Conservation (phyloP, 805 yeast species). For the Yamadazyma nakazawae region DNA sequence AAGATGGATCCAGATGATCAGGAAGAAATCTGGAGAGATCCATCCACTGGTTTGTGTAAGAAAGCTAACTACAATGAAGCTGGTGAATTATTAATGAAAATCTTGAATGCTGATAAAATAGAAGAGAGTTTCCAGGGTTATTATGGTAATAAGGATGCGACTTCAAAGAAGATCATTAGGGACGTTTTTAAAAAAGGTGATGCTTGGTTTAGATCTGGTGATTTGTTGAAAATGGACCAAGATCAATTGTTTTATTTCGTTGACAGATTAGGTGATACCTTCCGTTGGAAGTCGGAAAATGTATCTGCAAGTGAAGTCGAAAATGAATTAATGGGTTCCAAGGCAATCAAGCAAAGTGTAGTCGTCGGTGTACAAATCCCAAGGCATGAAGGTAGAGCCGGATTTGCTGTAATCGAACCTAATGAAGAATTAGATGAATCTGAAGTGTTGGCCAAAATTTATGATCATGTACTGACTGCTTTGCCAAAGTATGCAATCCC, state of each 20-base stretch:
- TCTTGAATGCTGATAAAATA: constrained; percentile 60
- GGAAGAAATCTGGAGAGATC: constrained; percentile 64
- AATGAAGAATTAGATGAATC: constrained; percentile 29
- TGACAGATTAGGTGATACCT: constrained; percentile 92
- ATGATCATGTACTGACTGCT: constrained; percentile 28
- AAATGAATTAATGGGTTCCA: constrained; percentile 55
- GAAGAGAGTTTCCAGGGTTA: constrained; percentile 86
- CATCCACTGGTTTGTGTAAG: constrained; percentile 58
- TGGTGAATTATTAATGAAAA: constrained; percentile 83
- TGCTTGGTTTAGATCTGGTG: constrained; percentile 90
- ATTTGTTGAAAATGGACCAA: constrained; percentile 65
- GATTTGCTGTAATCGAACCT: constrained; percentile 75
- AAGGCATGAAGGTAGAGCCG: constrained; percentile 91
- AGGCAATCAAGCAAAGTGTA: constrained; percentile 58
- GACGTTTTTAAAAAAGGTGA: constrained; percentile 83
- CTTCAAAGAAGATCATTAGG: constrained; percentile 67
- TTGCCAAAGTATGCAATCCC: constrained; percentile 89
- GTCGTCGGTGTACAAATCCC: constrained; percentile 88
- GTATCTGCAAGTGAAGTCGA: constrained; percentile 94
- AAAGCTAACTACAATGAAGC: constrained; percentile 59
- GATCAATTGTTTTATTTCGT: constrained; percentile 76
- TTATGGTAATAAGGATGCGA: constrained; percentile 73
- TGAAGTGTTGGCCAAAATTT: constrained; percentile 27
- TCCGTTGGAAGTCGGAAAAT: constrained; percentile 95
- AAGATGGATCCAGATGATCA: constrained; percentile 81